Conservation (phyloP, 2,329 filamentous ascomycete species). For the Phaeosphaeriaceae sp. region DNA sequence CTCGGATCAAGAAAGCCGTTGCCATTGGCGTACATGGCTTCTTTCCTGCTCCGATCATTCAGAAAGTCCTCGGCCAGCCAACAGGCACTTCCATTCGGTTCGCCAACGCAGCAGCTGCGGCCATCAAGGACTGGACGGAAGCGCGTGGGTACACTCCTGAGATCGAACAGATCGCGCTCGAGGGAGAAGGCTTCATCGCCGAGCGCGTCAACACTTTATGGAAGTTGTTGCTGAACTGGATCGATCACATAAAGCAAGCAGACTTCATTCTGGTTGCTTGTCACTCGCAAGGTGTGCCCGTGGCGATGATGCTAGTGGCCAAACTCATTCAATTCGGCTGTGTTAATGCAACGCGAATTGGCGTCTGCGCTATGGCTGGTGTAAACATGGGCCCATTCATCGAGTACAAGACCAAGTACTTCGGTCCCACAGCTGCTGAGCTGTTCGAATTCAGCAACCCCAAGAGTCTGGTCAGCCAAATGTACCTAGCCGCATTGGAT, state of each 20-base stretch:
- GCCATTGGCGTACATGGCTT: conserved; percentile 95
- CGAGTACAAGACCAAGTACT: conserved; percentile 87
- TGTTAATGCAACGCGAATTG: conserved; percentile 73
- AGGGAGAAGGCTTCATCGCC: conserved; percentile 90
- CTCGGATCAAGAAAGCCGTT: conserved; percentile 81
- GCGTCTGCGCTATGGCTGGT: conserved; percentile 88
- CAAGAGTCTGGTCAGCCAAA: conserved; percentile 79
- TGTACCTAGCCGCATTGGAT: conserved; percentile 78
- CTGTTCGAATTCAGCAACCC: conserved; percentile 91
- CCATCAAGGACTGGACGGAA: conserved; percentile 83
- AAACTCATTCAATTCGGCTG: conserved; percentile 92
- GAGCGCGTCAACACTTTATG: conserved; percentile 92
- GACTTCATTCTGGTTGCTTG: conserved; percentile 93
- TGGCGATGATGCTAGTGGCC: conserved; percentile 88
- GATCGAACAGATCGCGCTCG: conserved; percentile 91
- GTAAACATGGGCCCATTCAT: conserved; percentile 93
- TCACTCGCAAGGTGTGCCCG: conserved; percentile 94
- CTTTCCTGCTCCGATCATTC: conserved; percentile 84
- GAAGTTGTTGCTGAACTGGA: conserved; percentile 94
- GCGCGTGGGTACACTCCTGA: conserved; percentile 72
- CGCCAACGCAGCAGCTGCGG: conserved; percentile 82
- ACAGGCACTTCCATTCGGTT: conserved; percentile 96
- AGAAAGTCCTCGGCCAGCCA: conserved; percentile 91
- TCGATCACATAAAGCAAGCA: conserved; percentile 84
- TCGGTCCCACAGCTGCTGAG: conserved; percentile 91